These are phyloP conservation scores for Trichosporon sp. DNA, from an alignment of 1,284 basidiomycete species.

Conservation along the genomic window DNA sequence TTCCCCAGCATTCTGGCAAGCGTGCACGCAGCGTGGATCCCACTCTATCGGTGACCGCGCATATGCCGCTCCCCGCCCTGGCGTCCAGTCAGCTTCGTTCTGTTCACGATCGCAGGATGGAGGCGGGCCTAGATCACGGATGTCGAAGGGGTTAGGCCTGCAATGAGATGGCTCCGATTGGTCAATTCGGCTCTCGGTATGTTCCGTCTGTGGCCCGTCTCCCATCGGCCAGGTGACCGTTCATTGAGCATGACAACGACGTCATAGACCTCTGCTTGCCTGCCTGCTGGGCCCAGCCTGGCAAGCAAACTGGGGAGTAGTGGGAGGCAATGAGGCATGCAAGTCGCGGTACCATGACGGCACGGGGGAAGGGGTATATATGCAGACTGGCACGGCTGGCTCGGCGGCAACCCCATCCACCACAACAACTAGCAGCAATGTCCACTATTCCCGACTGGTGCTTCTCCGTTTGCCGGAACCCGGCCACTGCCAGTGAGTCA, in stretches of 20 bases:
- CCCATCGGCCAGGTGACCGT: neutral
- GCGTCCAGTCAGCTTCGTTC: neutral
- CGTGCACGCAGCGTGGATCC: neutral
- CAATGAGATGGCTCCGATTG: neutral
- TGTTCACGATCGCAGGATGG: neutral
- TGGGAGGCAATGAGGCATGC: neutral
- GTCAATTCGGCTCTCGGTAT: constrained; percentile 2
- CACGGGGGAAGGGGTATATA: constrained; percentile 10
- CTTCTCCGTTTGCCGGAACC: constrained; percentile 65
- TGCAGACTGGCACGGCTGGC: neutral
- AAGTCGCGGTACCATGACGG: neutral
- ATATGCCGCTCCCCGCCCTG: neutral
- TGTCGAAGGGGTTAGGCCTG: neutral
- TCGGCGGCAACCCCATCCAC: neutral
- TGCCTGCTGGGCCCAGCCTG: neutral
- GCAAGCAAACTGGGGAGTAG: neutral
- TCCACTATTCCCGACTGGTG: constrained; percentile 58
- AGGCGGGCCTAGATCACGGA: constrained; percentile 8
- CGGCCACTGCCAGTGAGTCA: constrained; percentile 60
- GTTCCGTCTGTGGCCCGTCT: neutral
- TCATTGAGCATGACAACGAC: constrained; percentile 5
- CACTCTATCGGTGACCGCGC: neutral
- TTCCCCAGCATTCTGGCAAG: neutral
- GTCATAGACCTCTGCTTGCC: neutral
- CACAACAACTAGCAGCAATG: constrained; percentile 38